These are phyloP conservation scores for Neoboletus subvelutipes DNA, from an alignment of 768 basidiomycete genomes.

Conservation along the genomic window DNA sequence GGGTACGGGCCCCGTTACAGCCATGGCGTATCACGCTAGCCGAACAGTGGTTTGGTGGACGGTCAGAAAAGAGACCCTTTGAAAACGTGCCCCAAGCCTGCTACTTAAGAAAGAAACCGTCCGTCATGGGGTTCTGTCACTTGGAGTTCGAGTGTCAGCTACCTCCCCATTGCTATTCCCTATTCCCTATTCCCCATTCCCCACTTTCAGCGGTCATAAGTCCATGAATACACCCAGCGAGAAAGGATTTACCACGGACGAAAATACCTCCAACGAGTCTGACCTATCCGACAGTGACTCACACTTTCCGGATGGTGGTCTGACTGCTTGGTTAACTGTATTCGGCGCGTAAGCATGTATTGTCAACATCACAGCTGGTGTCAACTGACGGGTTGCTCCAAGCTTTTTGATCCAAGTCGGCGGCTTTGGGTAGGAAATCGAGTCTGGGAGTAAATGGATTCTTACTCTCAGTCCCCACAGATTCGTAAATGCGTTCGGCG, in stretches of 20 bases:
- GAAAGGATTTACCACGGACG: neutral
- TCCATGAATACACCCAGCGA: conserved; percentile 8
- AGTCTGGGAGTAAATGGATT: neutral
- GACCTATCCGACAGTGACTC: neutral
- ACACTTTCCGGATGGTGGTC: conserved; percentile 25
- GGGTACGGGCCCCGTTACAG: neutral
- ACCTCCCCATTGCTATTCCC: neutral
- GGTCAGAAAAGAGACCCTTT: neutral
- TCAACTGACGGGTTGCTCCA: neutral
- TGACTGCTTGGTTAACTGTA: conserved; percentile 25
- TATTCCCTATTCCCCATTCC: neutral
- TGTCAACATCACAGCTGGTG: neutral
- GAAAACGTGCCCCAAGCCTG: neutral
- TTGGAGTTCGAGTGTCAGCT: neutral
- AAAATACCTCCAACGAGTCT: neutral
- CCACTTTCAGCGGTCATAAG: neutral
- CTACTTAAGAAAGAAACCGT: conserved; percentile 4
- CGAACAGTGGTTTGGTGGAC: neutral
- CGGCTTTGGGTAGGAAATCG: conserved; percentile 34
- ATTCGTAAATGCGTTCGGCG: conserved; percentile 38
- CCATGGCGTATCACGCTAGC: conserved; percentile 7
- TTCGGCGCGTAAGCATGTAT: conserved; percentile 22
- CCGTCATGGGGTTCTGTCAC: neutral
- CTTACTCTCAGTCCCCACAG: conserved; percentile 15
- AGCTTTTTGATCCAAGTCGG: conserved; percentile 39